Evolutionary conservation across 257 asterid genomes (phyloP), one percentile per base, ranked within the genome.

Genomic region (Nicotiana paniculata): DNA sequence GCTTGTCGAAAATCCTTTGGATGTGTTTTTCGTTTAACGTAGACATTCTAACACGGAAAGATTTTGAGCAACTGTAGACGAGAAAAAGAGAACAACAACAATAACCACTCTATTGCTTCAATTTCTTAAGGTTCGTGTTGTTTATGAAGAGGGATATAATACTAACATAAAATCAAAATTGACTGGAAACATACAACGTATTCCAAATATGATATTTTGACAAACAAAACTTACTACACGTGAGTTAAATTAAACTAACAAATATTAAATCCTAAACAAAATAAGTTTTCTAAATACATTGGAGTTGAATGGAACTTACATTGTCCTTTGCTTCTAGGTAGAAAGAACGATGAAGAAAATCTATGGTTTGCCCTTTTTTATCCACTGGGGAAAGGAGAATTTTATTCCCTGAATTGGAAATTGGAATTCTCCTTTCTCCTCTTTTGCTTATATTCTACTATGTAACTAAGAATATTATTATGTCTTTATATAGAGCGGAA

Each of bases 1-100:
- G 88, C 79, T 83, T 61, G 43, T 59, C 54, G 80, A 87, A 87
- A 21, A 85, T 85, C 43, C 74, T 74, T 24, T 75, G 17, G 28
- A 75, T 15, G 24, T 75, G 63, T 6, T 1, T 51, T 15, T 75
- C 63, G 43, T 75, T 75, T n/a, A 51, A 75, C 5, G 9, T 51
- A 75, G 63, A 51, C 79, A 75, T 51, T 26, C 63, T 26, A 13
- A 72, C 24, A 5, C 35, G 4, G 24, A 15, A 46, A 21, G 15
- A 74, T 2, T 46, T 46, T 21, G 7, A 72, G 26, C 12, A 72
- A 24, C 21, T 70, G 8, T 9, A 4, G 21, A 64, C 4, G 33
- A 5, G 15, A 64, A 30, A 53, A 10, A 6, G 1, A 39, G 0
- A 39, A 70, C 21, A 21, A 70, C 12, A 70, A 11, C 32, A 24